phyloP scores from a whole-genome alignment of 768 basidiomycete genomes.

The Mycena epipterygia region DNA sequence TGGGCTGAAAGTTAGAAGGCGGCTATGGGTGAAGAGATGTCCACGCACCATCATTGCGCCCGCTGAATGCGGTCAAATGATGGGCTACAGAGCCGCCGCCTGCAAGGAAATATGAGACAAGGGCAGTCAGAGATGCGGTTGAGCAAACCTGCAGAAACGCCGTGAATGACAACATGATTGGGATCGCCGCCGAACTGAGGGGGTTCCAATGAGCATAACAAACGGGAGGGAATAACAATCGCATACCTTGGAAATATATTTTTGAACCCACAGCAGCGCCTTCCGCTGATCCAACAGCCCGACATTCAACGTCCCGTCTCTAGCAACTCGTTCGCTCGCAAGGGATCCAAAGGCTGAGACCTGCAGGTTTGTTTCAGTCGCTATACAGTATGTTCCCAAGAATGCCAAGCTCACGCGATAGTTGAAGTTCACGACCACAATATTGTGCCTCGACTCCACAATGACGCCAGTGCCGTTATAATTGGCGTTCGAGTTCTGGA shows the following conservation, averaged over 20 bases:
- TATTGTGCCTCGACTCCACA: constrained; percentile 20
- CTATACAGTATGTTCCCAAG: constrained; percentile 14
- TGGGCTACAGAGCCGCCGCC: constrained; percentile 27
- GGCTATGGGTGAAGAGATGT: constrained; percentile 3
- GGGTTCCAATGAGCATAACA: constrained; percentile 13
- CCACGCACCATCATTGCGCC: constrained; percentile 24
- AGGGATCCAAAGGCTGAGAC: constrained; percentile 24
- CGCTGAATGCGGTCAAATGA: constrained; percentile 24
- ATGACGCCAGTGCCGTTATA: constrained; percentile 29
- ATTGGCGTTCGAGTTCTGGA: constrained; percentile 22
- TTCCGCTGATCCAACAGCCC: constrained; percentile 26
- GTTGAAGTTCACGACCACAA: constrained; percentile 28
- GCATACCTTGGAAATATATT: constrained; percentile 29
- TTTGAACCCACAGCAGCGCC: constrained; percentile 24
- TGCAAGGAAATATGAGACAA: constrained; percentile 20
- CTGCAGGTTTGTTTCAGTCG: constrained; percentile 17
- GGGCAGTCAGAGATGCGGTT: constrained; percentile 1
- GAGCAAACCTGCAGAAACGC: constrained; percentile 25
- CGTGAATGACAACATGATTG: constrained; percentile 26
- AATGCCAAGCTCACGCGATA: constrained; percentile 22
- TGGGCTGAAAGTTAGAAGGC: constrained; percentile 7
- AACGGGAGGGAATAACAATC: constrained; percentile 6
- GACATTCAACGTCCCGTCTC: constrained; percentile 24
- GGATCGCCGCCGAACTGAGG: constrained; percentile 26
- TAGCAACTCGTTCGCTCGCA: constrained; percentile 22